Conservation (phyloP, 495 filamentous ascomycete species). For the Cladorrhinum samala region DNA sequence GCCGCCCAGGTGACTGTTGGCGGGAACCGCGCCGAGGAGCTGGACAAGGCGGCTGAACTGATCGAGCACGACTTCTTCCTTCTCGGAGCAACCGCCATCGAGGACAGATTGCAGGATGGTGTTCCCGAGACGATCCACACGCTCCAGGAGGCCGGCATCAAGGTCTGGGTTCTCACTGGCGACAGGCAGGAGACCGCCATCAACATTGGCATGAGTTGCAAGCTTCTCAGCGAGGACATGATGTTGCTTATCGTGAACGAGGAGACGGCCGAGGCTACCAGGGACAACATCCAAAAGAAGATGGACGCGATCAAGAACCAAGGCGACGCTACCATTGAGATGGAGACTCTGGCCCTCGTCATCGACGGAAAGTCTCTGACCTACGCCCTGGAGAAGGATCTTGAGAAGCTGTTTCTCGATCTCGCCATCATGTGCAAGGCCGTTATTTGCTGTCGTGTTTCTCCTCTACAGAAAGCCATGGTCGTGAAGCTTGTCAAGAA, state of each 20-base stretch:
- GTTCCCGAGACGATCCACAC: slow-evolving; percentile 99
- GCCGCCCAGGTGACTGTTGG: slow-evolving; percentile 86
- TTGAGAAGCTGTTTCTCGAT: slow-evolving; percentile 91
- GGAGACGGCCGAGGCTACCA: slow-evolving; percentile 64
- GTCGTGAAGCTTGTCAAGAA: slow-evolving; percentile 99
- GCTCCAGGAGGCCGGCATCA: slow-evolving; percentile 93
- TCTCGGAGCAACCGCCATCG: slow-evolving; percentile 93
- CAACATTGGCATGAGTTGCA: slow-evolving; percentile 99
- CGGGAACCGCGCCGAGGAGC: slow-evolving; percentile 85
- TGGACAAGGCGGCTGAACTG: slow-evolving; percentile 95
- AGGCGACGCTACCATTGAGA: slow-evolving; percentile 62
- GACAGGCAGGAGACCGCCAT: slow-evolving; percentile 99
- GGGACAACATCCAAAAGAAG: slow-evolving; percentile 87
- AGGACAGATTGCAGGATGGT: slow-evolving; percentile 94
- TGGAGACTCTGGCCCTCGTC: slow-evolving; percentile 85
- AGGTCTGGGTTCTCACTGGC: slow-evolving; percentile 97
- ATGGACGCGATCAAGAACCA: slow-evolving; percentile 79
- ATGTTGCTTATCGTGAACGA: slow-evolving; percentile 95
- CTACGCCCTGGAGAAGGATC: slow-evolving; percentile 85
- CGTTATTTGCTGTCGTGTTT: slow-evolving; percentile 98
- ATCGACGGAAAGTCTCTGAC: slow-evolving; percentile 96
- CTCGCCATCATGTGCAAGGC: slow-evolving; percentile 95
- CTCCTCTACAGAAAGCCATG: slow-evolving; percentile 95
- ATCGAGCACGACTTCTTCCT: slow-evolving; percentile 90
- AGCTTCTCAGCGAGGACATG: slow-evolving; percentile 98